Conservation (phyloP, 179 eudicot species). For the Amaranthus tricolor region DNA sequence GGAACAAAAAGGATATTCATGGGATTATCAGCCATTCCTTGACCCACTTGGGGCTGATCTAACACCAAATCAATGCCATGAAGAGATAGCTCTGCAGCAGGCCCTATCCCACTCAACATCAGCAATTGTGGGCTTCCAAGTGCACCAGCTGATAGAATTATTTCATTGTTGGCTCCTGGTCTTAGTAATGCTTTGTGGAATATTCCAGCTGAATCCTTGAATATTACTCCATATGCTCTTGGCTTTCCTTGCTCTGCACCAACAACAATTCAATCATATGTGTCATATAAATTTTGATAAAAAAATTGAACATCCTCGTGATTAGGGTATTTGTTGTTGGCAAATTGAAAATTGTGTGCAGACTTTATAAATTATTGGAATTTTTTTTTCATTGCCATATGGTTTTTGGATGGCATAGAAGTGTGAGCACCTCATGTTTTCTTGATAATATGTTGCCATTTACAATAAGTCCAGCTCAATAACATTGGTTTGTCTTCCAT, state of each 20-base stretch:
- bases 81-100: constrained; percentile 44
- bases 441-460: too few relatives aligned
- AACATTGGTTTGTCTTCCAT: too few relatives aligned
- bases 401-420: too few relatives aligned
- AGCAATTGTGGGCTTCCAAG: constrained; percentile 83
- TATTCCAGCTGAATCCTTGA: constrained; percentile 47
- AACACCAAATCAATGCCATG: constrained; percentile 51
- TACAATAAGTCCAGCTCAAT: too few relatives aligned
- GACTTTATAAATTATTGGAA: too few relatives aligned
- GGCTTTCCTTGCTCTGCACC: constrained; percentile 41
- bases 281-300: too few relatives aligned
- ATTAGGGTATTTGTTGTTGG: too few relatives aligned
- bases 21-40: constrained; percentile 83
- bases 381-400: too few relatives aligned
- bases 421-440: too few relatives aligned
- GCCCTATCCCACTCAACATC: constrained; percentile 88
- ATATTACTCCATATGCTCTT: constrained; percentile 60
- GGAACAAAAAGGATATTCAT: constrained; percentile 65
- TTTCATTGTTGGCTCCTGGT: constrained; percentile 47
- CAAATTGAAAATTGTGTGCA: too few relatives aligned
- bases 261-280: not conserved
- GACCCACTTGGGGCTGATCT: constrained; percentile 77
- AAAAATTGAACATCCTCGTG: too few relatives aligned
- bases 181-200: constrained; percentile 54
- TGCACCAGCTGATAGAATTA: constrained; percentile 77